Evolutionary conservation across 2,329 filamentous ascomycete species (phyloP).

Genomic region (Fragosphaeria purpurea): DNA sequence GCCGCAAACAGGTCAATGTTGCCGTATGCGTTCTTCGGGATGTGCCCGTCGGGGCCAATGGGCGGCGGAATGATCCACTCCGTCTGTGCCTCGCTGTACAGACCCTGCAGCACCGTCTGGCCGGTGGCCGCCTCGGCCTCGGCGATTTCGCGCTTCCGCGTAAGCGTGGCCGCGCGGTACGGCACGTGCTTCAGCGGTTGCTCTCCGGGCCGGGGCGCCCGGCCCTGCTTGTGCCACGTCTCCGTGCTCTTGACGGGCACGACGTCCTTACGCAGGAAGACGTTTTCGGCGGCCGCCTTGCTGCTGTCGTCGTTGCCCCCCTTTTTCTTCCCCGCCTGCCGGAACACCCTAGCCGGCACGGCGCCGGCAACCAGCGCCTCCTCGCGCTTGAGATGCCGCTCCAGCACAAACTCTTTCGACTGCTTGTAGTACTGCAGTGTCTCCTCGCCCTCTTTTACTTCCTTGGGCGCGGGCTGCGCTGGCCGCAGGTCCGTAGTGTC

Average conservation of each 20-base stretch:
- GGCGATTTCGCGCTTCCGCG: conserved; percentile 78
- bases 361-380: conserved; percentile 69
- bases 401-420: conserved; percentile 74
- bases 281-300: conserved; percentile 57
- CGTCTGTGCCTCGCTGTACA: conserved; percentile 78
- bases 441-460: conserved; percentile 63
- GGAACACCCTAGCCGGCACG: conserved; percentile 63
- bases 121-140: conserved; percentile 72
- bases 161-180: conserved; percentile 81
- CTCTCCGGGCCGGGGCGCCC: conserved; percentile 60
- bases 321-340: conserved; percentile 51
- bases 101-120: conserved; percentile 72
- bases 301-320: not conserved
- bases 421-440: conserved; percentile 83
- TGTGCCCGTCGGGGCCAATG: conserved; percentile 64
- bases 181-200: conserved; percentile 77
- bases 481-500: conserved; percentile 68
- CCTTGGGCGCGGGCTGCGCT: conserved; percentile 61
- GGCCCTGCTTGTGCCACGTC: conserved; percentile 95
- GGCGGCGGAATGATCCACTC: conserved; percentile 91
- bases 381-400: conserved; percentile 80
- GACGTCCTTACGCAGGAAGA: conserved; percentile 71
- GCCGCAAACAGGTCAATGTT: conserved; percentile 95
- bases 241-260: conserved; percentile 82
- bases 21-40: conserved; percentile 89